Conservation (phyloP, 2,329 filamentous ascomycete genomes). For the Metarhizium guizhouense region DNA sequence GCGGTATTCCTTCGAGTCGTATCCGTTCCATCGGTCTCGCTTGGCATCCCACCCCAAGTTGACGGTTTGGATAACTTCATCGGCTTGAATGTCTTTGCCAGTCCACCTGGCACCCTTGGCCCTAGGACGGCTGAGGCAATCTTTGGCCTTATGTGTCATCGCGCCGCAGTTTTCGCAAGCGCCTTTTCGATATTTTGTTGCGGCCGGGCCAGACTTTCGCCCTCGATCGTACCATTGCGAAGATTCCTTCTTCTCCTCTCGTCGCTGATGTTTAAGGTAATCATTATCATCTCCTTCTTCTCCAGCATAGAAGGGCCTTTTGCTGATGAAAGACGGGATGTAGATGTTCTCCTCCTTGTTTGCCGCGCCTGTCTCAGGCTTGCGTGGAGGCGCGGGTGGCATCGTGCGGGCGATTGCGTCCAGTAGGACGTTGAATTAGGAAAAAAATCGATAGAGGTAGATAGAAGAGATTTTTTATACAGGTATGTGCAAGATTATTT, state of each 20-base stretch:
- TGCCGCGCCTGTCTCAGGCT: constrained; percentile 26
- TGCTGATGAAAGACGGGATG: constrained; percentile 96
- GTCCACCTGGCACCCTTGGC: constrained; percentile 89
- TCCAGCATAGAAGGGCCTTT: constrained; percentile 90
- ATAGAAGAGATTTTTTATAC: not conserved
- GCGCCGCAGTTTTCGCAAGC: constrained; percentile 97
- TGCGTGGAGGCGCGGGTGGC: constrained; percentile 22
- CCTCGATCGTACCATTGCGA: constrained; percentile 92
- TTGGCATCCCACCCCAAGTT: constrained; percentile 94
- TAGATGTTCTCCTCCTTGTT: constrained; percentile 95
- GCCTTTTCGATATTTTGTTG: constrained; percentile 95
- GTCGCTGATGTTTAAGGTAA: constrained; percentile 92
- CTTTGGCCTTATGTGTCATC: constrained; percentile 93
- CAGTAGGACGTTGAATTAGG: not conserved
- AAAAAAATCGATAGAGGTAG: not conserved
- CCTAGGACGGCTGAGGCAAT: constrained; percentile 81
- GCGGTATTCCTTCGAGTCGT: constrained; percentile 78
- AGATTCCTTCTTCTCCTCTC: constrained; percentile 51
- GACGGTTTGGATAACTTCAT: constrained; percentile 79
- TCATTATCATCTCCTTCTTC: constrained; percentile 71
- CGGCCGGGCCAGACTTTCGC: constrained; percentile 72
- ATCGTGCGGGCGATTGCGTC: constrained; percentile 1
- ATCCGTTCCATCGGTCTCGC: constrained; percentile 97
- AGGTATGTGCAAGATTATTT: not conserved
- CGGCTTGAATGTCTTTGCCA: constrained; percentile 85